These are phyloP conservation scores for Prunus dulcis DNA, from an alignment of 306 rosid genomes.

Conservation along the genomic window DNA sequence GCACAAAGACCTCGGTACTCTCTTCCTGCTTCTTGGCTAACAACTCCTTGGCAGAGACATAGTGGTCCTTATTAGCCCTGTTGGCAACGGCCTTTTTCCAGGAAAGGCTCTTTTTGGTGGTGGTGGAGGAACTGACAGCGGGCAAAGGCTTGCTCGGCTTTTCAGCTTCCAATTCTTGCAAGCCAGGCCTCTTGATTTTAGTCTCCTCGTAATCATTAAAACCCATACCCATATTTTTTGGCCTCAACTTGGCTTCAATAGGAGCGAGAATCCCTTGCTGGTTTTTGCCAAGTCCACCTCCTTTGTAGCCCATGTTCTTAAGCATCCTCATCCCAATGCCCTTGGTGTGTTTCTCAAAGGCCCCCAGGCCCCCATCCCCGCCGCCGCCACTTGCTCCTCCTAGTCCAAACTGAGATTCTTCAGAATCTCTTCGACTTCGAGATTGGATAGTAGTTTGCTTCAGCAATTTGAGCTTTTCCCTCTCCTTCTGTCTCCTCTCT, in stretches of 20 bases:
- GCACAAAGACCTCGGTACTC: slow-evolving; percentile 53
- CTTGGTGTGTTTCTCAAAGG: slow-evolving; percentile 74
- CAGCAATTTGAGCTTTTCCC: slow-evolving; percentile 47
- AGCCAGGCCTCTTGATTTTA: slow-evolving; percentile 18
- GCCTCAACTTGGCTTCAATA: slow-evolving; percentile 71
- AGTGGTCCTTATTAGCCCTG: slow-evolving; percentile 41
- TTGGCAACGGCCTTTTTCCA: slow-evolving; percentile 44
- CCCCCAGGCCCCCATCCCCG: slow-evolving; percentile 44
- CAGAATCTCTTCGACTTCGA: background rate
- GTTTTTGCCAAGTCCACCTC: slow-evolving; percentile 92
- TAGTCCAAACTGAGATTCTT: background rate
- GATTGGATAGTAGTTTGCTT: slow-evolving; percentile 35
- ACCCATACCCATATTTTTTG: slow-evolving; percentile 76
- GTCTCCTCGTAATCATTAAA: slow-evolving; percentile 63
- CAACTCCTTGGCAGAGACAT: slow-evolving; percentile 70
- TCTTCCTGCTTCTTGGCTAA: slow-evolving; percentile 74
- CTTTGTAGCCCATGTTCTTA: slow-evolving; percentile 89
- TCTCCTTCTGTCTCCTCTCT: slow-evolving; percentile 58
- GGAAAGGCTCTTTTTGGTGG: slow-evolving; percentile 51
- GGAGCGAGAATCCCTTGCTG: slow-evolving; percentile 82
- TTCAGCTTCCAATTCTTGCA: slow-evolving; percentile 37
- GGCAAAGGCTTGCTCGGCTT: slow-evolving; percentile 12
- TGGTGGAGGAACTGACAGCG: slow-evolving; percentile 19
- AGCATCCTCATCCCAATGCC: slow-evolving; percentile 79
- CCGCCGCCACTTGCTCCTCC: background rate